Conservation (phyloP, 495 filamentous ascomycete species). For the Evansstolkia leycettana region DNA sequence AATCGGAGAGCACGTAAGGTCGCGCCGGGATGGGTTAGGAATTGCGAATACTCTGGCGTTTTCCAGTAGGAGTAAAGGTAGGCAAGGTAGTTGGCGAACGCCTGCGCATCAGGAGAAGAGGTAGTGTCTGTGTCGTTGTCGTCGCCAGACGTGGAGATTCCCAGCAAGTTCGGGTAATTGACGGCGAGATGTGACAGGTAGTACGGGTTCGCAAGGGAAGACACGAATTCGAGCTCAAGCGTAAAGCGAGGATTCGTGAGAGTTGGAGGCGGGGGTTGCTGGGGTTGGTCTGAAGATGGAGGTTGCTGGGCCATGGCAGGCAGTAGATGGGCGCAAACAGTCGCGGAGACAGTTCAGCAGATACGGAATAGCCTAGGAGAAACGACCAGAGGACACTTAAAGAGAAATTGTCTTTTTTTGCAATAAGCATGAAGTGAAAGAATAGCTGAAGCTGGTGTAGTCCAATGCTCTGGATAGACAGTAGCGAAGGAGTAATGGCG, state of each 20-base stretch:
- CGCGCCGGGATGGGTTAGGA: constrained; percentile 68
- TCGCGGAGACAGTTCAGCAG: not conserved
- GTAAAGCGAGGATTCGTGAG: constrained; percentile 32
- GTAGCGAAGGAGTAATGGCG: no score
- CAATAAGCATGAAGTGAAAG: no score
- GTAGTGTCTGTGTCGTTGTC: constrained; percentile 24
- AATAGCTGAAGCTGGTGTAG: not conserved
- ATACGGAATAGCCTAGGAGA: not conserved
- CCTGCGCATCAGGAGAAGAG: constrained; percentile 43
- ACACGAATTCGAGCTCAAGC: constrained; percentile 57
- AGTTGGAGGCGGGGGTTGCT: constrained; percentile 22
- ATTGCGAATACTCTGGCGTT: constrained; percentile 71
- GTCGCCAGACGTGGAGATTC: constrained; percentile 23
- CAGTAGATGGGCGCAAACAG: not conserved
- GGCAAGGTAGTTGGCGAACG: constrained; percentile 67
- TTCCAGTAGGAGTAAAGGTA: constrained; percentile 78
- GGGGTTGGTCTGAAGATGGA: constrained; percentile 7
- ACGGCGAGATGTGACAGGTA: constrained; percentile 77
- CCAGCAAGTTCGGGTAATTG: constrained; percentile 37
- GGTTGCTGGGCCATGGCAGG: not conserved
- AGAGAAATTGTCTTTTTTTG: no score
- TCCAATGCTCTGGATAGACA: not conserved
- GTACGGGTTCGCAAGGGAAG: constrained; percentile 70
- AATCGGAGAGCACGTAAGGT: constrained; percentile 74
- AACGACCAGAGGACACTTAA: not conserved